Base-by-base conservation (phyloP, 2,329 filamentous ascomycete species). In the Exophiala spinifera region DNA sequence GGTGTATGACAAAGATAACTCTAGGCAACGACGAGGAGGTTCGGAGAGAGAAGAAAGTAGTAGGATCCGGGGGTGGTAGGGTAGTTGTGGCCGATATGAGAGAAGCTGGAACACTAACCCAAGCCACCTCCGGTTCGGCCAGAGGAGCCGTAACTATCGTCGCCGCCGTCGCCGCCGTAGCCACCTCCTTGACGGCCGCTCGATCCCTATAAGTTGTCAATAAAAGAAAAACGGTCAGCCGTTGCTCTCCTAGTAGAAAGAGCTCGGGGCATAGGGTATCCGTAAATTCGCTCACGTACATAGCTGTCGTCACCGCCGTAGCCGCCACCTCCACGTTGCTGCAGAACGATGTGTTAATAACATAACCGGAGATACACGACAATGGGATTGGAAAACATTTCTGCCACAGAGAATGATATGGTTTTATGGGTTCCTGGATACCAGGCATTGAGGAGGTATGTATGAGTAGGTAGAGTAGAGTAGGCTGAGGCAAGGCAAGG, bases 301-400 rank as follows among this genome's bases (percentile, higher is more conserved):
- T 61, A 64, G 56, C 50, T 63, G 44, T 64, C 60, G 49, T 52
- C 47, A 21, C 49, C 60, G 25, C 59, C 62, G 50, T 60, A 63
- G 28, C 61, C 59, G 23, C 61, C 61, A 46, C 60, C 61, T 19
- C 45, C 40, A 34, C 53, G 49, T 53, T 59, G 47, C 48, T 49
- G 20, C 28, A 31, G 3, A 31, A 51, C 43, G n/a, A 19, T 14
- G 23, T 46, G 51, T 57, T 36, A 50, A 46, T n/a, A n/a, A n/a
- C n/a, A n/a, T n/a, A n/a, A 10, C 3, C 6, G 11, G 11, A 31
- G 28, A 5, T 11, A 6, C 28, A 31, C 28, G 28, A 10, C 28
- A 31, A n/a, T n/a, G n/a, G 3, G 28, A 31, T 31, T 31, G 4
- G 28, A 31, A 31, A n/a, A n/a, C n/a, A n/a, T n/a, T n/a, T n/a